These are phyloP conservation scores for Malassezia dermatis DNA, from an alignment of 1,284 basidiomycete species.

Conservation along the genomic window DNA sequence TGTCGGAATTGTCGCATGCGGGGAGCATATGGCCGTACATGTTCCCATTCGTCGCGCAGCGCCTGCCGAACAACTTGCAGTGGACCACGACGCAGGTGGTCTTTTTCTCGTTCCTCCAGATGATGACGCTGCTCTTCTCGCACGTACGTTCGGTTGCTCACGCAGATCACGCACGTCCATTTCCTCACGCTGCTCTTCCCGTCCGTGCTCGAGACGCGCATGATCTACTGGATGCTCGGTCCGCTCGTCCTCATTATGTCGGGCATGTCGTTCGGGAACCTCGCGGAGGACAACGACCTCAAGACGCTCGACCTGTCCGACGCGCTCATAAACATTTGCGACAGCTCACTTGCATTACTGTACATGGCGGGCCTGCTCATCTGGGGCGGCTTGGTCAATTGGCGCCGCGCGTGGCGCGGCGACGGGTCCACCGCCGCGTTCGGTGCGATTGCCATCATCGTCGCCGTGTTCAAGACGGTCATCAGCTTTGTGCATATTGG, in stretches of 20 bases:
- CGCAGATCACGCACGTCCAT: slow-evolving; percentile 88
- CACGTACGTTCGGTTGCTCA: slow-evolving; percentile 3
- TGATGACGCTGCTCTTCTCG: slow-evolving; percentile 54
- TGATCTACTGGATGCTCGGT: slow-evolving; percentile 77
- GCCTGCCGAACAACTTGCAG: slow-evolving; percentile 59
- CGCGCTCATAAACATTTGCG: slow-evolving; percentile 84
- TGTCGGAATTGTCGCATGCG: slow-evolving; percentile 56
- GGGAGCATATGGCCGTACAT: slow-evolving; percentile 82
- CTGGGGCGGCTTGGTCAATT: slow-evolving; percentile 86
- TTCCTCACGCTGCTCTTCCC: slow-evolving; percentile 92
- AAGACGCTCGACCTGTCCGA: slow-evolving; percentile 58
- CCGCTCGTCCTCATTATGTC: slow-evolving; percentile 78
- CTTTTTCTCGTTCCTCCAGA: slow-evolving; percentile 79
- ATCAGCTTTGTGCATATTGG: slow-evolving; percentile 44
- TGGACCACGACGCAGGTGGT: slow-evolving; percentile 65
- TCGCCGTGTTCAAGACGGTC: slow-evolving; percentile 39
- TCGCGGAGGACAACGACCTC: slow-evolving; percentile 51
- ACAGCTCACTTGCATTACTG: slow-evolving; percentile 82
- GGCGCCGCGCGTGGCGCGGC: slow-evolving; percentile 81
- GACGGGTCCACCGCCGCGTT: slow-evolving; percentile 86
- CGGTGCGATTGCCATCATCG: slow-evolving; percentile 53
- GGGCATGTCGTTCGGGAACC: slow-evolving; percentile 70
- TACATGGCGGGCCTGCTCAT: slow-evolving; percentile 80
- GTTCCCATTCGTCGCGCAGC: slow-evolving; percentile 75
- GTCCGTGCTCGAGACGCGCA: slow-evolving; percentile 73